A percentile compares a stretch with the other conserved stretches of the same genome.
These are phyloP conservation scores for Psidium friedrichsthalianum DNA, from an alignment of 345 rosid genomes.

Conservation along the genomic window DNA sequence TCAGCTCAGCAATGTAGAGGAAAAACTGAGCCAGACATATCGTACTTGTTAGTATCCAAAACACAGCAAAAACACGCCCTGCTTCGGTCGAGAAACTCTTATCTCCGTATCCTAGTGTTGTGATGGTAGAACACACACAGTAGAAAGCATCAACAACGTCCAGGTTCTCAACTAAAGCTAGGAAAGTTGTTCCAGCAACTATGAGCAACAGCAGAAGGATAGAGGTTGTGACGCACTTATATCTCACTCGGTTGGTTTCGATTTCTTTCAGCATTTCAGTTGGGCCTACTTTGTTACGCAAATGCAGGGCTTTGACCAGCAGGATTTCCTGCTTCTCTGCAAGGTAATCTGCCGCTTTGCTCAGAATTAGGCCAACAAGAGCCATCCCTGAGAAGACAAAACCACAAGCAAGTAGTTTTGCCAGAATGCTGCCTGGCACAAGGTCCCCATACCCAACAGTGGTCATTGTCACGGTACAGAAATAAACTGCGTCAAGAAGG, in stretches of 20 bases:
- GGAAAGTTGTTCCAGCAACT: conserved; percentile 35
- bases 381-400: conserved; percentile 82
- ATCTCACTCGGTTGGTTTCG: conserved; percentile 32
- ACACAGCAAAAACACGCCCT: conserved; percentile 60
- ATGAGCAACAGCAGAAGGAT: conserved; percentile 32
- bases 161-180: conserved; percentile 30
- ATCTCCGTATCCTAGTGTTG: conserved; percentile 86
- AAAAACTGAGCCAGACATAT: conserved; percentile 57
- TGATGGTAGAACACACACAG: conserved; percentile 73
- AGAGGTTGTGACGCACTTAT: conserved; percentile 39
- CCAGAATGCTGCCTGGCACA: conserved; percentile 40
- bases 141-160: conserved; percentile 50
- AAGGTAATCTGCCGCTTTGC: conserved; percentile 69
- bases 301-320: conserved; percentile 51
- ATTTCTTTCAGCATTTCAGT: conserved; percentile 39
- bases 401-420: conserved; percentile 60
- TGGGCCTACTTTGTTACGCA: conserved; percentile 26
- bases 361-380: conserved; percentile 46
- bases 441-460: conserved; percentile 97
- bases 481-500: conserved; percentile 61
- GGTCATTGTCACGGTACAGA: conserved; percentile 84
- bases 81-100: conserved; percentile 41
- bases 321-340: conserved; percentile 78
- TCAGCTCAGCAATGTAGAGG: conserved; percentile 52
- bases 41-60: conserved; percentile 65